Conservation (phyloP, 192 early-diverging fungal genomes). For the Coemansia brasiliensis region DNA sequence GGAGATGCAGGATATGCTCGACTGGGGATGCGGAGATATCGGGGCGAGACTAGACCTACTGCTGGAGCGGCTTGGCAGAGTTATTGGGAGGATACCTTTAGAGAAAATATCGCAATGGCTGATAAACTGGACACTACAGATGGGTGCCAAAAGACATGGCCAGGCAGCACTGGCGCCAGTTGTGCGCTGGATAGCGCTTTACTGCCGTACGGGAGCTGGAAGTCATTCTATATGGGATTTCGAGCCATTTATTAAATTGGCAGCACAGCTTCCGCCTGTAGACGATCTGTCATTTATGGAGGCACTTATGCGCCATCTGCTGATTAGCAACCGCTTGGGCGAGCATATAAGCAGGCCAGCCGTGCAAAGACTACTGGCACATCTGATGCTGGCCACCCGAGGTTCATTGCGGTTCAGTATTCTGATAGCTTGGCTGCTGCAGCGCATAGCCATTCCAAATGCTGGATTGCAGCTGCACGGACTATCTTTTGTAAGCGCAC, state of each 20-base stretch:
- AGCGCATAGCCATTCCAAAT: neutral
- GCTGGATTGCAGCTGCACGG: neutral
- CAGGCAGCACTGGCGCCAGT: too few species aligned
- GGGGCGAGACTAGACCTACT: constrained; percentile 15
- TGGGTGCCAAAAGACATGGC: too few species aligned
- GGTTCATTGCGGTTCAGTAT: constrained; percentile 19
- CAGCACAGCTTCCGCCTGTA: constrained; percentile 33
- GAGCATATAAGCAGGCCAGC: constrained; percentile 4
- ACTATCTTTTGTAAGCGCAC: constrained; percentile 20
- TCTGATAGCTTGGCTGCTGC: constrained; percentile 9
- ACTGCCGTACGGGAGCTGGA: constrained; percentile 6
- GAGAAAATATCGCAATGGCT: too few species aligned
- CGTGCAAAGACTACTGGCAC: constrained; percentile 35
- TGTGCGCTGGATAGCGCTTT: constrained; percentile 33
- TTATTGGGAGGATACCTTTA: neutral
- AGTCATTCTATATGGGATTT: constrained; percentile 38
- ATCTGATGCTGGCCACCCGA: constrained; percentile 24
- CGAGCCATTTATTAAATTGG: constrained; percentile 14
- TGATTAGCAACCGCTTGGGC: constrained; percentile 11
- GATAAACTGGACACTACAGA: too few species aligned
- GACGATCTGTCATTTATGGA: constrained; percentile 34
- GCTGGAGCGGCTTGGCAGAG: constrained; percentile 8
- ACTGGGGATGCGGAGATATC: constrained; percentile 15
- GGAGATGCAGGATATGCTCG: constrained; percentile 8
- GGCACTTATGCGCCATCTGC: constrained; percentile 36